Base-by-base conservation (phyloP, 75 land plant species). In the Ceratopteris richardii region DNA sequence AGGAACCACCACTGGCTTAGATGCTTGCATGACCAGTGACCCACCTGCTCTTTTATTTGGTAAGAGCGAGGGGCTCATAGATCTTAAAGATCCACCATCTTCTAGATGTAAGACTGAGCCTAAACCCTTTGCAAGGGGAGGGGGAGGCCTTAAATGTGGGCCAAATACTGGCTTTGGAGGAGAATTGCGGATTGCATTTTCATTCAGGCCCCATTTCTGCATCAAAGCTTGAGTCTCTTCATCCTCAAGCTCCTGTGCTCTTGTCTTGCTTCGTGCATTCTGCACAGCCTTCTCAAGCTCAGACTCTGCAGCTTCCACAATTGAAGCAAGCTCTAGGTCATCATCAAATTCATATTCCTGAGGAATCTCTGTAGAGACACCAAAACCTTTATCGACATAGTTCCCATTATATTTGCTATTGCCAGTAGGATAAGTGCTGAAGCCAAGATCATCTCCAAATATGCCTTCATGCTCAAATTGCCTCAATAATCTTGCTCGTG, bases 1-100 rank as follows among this genome's bases (percentile, higher is more conserved):
- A 36, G 68, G 68, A 17, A 68, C 70, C 28, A 68, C 71, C n/a
- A 68, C 58, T 9, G 71, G 69, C 54, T 41, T 68, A 11, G 71
- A 68, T 16, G 36, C 57, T 39, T 68, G 71, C 30, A 68, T 51
- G 18, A 68, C 33, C 21, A 68, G 30, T 10, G 29, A 29, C 6
- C 58, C 58, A 22, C 37, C 18, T 14, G 25, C 26, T 46, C 57
- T 68, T 29, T 54, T 51, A 21, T 46, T 28, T 23, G 21, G 54
- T 30, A 67, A 52, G 21, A 18, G 30, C 21, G 48, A 18, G 19
- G 71, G 58, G 64, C 29, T 64, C 58, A 64, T 64, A 27, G 69
- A 47, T 28, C 69, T 51, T 33, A 68, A 52, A 11, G 31, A 64
- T 27, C 71, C 71, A 17, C 71, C 71, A 53, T 66, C 64, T n/a